Evolutionary conservation across 139 green algal species (phyloP).

Genomic region (Chlorella vulgaris): DNA sequence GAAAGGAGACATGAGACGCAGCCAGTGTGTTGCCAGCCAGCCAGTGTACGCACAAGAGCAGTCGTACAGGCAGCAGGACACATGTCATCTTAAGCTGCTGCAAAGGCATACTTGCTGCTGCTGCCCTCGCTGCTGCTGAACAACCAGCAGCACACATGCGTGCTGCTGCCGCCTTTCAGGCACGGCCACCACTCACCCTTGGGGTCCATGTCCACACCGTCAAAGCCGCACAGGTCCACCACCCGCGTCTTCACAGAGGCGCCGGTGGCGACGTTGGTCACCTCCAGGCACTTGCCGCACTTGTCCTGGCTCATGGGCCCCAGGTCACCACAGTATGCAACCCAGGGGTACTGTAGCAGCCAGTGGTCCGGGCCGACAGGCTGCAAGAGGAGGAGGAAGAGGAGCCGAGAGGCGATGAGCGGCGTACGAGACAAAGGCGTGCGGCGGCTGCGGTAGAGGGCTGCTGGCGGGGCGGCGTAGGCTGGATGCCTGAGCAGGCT

Average conservation of each 20-base stretch:
- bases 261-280: conserved; percentile 1
- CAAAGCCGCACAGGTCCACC: conserved; percentile 8
- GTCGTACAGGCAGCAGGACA: no score
- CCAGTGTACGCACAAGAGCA: no score
- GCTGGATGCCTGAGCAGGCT: no score
- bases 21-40: no score
- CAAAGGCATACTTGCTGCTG: neutral
- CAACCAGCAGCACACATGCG: neutral
- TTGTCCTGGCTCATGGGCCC: conserved; percentile 15
- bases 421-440: no score
- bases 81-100: no score
- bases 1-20: no score
- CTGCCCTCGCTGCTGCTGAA: neutral
- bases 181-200: neutral
- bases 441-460: no score
- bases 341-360: conserved; percentile 15
- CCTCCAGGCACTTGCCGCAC: conserved; percentile 23
- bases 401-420: neutral
- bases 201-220: conserved; percentile 12
- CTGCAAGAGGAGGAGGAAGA: neutral
- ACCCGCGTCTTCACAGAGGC: neutral
- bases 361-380: neutral
- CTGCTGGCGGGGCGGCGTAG: no score
- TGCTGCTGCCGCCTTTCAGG: neutral
- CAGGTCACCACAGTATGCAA: neutral